These are phyloP conservation scores for Tritrichomonas foetus DNA, from an alignment of 208 protist species.

Conservation along the genomic window DNA sequence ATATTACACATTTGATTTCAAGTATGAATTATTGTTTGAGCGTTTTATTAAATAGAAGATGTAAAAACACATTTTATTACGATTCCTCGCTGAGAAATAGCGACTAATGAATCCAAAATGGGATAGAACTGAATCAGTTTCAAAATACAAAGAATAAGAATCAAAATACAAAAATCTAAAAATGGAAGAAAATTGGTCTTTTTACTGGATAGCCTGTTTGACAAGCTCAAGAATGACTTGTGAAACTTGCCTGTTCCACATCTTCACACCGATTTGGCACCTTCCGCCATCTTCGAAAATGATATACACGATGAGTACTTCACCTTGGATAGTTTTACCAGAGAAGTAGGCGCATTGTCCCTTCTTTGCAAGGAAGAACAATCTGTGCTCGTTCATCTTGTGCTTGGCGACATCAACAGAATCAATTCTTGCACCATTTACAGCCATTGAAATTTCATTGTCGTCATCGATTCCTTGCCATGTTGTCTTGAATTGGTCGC, in stretches of 20 bases:
- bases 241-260: not conserved
- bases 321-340: not conserved
- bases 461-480: not conserved
- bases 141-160: too few relatives aligned
- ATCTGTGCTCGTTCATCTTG: not conserved
- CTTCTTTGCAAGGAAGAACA: constrained; percentile 20
- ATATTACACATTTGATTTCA: too few relatives aligned
- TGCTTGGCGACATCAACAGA: not conserved
- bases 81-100: too few relatives aligned
- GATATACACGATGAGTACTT: not conserved
- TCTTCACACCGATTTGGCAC: not conserved
- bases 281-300: not conserved
- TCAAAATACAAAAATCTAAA: not conserved
- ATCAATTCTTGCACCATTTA: not conserved
- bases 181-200: not conserved
- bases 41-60: too few relatives aligned
- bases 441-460: not conserved
- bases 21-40: too few relatives aligned
- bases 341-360: constrained; percentile 15
- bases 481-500: not conserved
- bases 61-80: too few relatives aligned
- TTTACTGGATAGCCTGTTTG: not conserved
- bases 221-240: not conserved
- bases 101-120: too few relatives aligned
- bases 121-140: too few relatives aligned